These are phyloP conservation scores for Cladorrhinum samala DNA, from an alignment of 495 filamentous ascomycete species.

Conservation along the genomic window DNA sequence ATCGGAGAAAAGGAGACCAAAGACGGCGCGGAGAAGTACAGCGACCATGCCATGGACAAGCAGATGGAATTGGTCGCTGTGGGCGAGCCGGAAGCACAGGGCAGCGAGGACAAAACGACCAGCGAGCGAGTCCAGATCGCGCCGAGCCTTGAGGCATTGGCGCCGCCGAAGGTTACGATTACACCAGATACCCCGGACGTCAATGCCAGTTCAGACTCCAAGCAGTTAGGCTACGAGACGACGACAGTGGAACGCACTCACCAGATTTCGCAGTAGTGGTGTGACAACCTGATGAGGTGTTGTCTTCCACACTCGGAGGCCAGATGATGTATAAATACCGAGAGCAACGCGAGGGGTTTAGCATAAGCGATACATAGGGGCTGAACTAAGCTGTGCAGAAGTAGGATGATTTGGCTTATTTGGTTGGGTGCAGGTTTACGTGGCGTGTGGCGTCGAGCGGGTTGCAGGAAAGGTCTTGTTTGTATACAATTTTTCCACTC, in stretches of 20 bases:
- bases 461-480: not conserved
- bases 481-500: not conserved
- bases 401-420: not conserved
- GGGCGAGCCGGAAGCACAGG: not conserved
- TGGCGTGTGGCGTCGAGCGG: not conserved
- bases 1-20: conserved; percentile 19
- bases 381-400: too few relatives aligned
- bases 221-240: conserved; percentile 32
- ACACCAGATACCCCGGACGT: conserved; percentile 36
- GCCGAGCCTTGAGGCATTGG: not conserved
- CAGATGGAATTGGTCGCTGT: not conserved
- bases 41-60: not conserved
- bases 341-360: not conserved
- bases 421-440: too few relatives aligned
- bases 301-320: not conserved
- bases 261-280: conserved; percentile 30
- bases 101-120: not conserved
- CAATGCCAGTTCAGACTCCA: conserved; percentile 27
- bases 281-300: conserved; percentile 1
- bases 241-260: conserved; percentile 22
- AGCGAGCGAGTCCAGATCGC: conserved; percentile 3
- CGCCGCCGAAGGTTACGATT: conserved; percentile 31
- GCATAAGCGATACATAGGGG: conserved; percentile 1
- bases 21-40: conserved; percentile 3
- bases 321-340: not conserved